Percentiles rank a stretch among this genome's conserved stretches.
These are phyloP conservation scores for Venturia effusa DNA, from an alignment of 2,329 filamentous ascomycete species.

Conservation along the genomic window DNA sequence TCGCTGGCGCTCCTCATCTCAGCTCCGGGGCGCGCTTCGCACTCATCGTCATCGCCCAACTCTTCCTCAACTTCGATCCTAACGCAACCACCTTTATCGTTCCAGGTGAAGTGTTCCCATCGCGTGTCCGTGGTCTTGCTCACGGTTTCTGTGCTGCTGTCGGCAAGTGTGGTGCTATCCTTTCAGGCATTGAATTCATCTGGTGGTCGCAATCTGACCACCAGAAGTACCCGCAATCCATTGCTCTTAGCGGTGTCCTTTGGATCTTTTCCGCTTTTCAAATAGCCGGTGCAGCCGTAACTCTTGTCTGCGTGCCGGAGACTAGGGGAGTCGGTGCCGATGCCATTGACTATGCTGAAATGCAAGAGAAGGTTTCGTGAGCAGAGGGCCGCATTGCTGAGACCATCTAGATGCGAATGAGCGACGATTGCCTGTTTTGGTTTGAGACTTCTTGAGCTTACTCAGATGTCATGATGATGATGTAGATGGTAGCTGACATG, in stretches of 20 bases:
- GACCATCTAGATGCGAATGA: not conserved
- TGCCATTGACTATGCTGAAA: constrained; percentile 13
- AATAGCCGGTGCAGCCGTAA: constrained; percentile 12
- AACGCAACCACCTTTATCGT: constrained; percentile 29
- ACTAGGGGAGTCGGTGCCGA: constrained; percentile 13
- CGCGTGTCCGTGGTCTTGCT: constrained; percentile 25
- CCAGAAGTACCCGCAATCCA: constrained; percentile 11
- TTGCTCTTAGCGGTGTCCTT: constrained; percentile 13
- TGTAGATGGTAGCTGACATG: not conserved
- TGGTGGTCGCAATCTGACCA: constrained; percentile 12
- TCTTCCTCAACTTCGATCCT: constrained; percentile 20
- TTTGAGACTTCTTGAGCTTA: too few species aligned
- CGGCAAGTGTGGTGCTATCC: constrained; percentile 27
- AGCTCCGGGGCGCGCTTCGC: constrained; percentile 19
- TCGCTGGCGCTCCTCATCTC: constrained; percentile 20
- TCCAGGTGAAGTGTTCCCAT: constrained; percentile 28
- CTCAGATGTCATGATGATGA: not conserved
- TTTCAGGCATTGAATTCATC: constrained; percentile 13
- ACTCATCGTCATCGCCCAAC: constrained; percentile 20
- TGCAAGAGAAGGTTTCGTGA: not conserved
- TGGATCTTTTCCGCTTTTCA: constrained; percentile 14
- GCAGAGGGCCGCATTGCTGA: not conserved
- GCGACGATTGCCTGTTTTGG: too few species aligned
- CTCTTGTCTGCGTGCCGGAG: constrained; percentile 13
- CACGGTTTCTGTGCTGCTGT: constrained; percentile 27